Base-by-base conservation (phyloP, 2,329 filamentous ascomycete species). In the Fusarium devonianum region DNA sequence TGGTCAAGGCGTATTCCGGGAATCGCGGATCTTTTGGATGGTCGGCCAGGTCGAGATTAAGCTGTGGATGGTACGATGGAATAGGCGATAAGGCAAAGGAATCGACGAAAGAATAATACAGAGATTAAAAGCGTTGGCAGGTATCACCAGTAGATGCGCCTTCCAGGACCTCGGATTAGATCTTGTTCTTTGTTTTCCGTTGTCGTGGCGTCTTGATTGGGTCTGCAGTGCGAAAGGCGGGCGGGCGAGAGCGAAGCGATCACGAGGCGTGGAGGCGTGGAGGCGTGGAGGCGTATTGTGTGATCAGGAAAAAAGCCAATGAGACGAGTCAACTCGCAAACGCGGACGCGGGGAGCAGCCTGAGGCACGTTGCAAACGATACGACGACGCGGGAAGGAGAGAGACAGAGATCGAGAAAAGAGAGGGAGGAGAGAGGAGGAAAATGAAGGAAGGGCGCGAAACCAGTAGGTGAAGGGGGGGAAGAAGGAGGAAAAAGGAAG, bases 401-500 rank as follows among this genome's bases (percentile, higher is more conserved):
- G 60, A 63, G 63, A 64, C 56, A 61, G 55, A 62, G 56, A 43
- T 60, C 62, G 56, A 60, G 63, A 62, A 62, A 62, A 61, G 48
- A 60, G 56, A 56, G 58, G 48, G 59, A 57, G 53, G 62, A 60
- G 40, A 61, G 63, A 57, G 60, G 67, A 63, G 64, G 64, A 63
- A 65, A 58, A 63, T 60, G 56, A 63, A 60, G 58, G 63, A 60
- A 63, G 60, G 60, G 61, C 65, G 62, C 64, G 56, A 59, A 62
- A 56, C 62, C n/a, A 61, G 57, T 62, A 56, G 62, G 51, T 63
- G 60, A 49, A 58, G n/a, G 55, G 67, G 53, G 55, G 44, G 46
- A 37, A 30, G 54, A 56, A 63, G 63, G 60, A 68, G 65, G 61
- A 63, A 62, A 67, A 66, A 65, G 63, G 67, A 65, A 67, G 60